Conservation (phyloP, 805 yeast genomes). For the Ogataea angusta region DNA sequence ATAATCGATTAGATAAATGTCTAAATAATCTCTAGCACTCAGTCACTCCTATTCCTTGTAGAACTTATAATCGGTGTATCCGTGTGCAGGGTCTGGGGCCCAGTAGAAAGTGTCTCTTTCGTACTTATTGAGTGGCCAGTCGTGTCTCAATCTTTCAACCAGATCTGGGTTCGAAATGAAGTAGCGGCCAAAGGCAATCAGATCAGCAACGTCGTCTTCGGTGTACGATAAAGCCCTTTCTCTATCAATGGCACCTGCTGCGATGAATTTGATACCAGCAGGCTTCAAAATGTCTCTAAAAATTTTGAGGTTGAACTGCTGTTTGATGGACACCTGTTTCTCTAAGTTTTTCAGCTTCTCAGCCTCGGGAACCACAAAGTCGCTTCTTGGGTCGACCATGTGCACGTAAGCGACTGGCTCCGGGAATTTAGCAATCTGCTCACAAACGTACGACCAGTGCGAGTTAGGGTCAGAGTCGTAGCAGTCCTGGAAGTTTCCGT, state of each 20-base stretch:
- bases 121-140: conserved; percentile 34
- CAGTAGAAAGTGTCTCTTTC: conserved; percentile 40
- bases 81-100: not conserved
- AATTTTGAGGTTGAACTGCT: conserved; percentile 17
- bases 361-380: conserved; percentile 35
- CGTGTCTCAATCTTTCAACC: conserved; percentile 35
- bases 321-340: conserved; percentile 5
- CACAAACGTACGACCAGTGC: conserved; percentile 36
- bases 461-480: conserved; percentile 37
- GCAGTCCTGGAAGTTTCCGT: conserved; percentile 38
- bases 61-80: not conserved
- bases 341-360: conserved; percentile 14
- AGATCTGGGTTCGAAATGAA: conserved; percentile 46
- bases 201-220: conserved; percentile 27
- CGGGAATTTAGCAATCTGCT: conserved; percentile 34
- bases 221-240: conserved; percentile 13
- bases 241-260: conserved; percentile 25
- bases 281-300: conserved; percentile 51
- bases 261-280: conserved; percentile 24
- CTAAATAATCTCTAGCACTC: too few relatives aligned
- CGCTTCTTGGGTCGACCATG: conserved; percentile 68
- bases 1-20: too few relatives aligned
- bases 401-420: conserved; percentile 31
- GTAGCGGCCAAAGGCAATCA: conserved; percentile 39
- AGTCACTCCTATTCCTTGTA: too few relatives aligned